Base-by-base conservation (phyloP, 2,329 filamentous ascomycete species). In the Fusarium ramigenum region DNA sequence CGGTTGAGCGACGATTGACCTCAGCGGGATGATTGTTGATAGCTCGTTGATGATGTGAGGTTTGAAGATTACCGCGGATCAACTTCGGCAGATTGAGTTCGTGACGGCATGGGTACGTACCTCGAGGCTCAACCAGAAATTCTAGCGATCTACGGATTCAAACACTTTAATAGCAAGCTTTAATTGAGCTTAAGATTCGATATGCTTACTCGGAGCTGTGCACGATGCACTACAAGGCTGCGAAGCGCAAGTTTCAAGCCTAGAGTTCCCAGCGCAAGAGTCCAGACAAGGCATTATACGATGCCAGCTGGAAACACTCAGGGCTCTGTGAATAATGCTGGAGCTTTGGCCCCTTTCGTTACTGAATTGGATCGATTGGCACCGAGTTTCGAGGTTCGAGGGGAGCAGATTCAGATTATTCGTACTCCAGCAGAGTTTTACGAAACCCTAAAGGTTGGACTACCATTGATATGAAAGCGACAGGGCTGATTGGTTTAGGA, bases 361-460 rank as follows among this genome's bases (percentile, higher is more conserved):
- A 83, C 83, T 76, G 95, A 99, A 81, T 85, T 99, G 69, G 96
- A 99, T 81, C 92, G 89, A 76, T 90, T 98, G 73, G 93, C 95
- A 7, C 96, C 96, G n/a, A 92, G 93, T 49, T 97, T 99, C 77
- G 93, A 95, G 79, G 87, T 99, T 32, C 86, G 91, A 32, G 93
- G 94, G 4, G 93, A 93, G 9, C 90, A 96, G 66, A 93, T 99
- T 56, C 87, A 88, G 16, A 92, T 99, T 25, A 83, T 99, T 18
- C 88, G 91, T 76, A 92, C 93, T 5, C 96, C 96, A 0, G 83
- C 89, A n/a, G 93, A 96, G 60, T 99, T 99, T 80, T 99, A 98
- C 82, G 91, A 93, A 76, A 94, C 92, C 12, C 85, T 99, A 66
- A 98, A 98, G 90, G 94, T 95, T 60, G 50, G 69, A 63, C 28